phyloP scores from a whole-genome alignment of 2,329 filamentous ascomycete species.

The Botrytis galanthina region DNA sequence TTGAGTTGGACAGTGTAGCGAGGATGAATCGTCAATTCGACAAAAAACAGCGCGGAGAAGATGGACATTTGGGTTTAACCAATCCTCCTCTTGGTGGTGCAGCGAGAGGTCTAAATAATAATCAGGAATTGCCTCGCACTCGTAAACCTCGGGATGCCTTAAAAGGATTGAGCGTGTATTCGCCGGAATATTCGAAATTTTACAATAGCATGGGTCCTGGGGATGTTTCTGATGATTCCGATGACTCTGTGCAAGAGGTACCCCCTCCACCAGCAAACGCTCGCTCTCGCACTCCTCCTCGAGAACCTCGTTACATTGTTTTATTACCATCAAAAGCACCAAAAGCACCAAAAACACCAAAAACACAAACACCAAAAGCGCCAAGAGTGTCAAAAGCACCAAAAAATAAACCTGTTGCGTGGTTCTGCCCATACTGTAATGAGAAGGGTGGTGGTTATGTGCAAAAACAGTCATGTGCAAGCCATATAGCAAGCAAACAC shows the following conservation, averaged over 20 bases:
- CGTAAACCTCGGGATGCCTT: neutral
- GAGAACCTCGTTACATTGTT: neutral
- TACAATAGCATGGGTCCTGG: too few relatives aligned
- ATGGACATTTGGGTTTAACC: neutral
- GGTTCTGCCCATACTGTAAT: neutral
- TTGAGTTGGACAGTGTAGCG: accelerated
- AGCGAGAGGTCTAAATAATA: neutral
- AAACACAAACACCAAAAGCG: too few relatives aligned
- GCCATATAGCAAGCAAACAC: neutral
- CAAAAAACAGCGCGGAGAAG: neutral
- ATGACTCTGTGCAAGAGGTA: neutral
- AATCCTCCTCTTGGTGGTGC: neutral
- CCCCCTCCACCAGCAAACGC: neutral
- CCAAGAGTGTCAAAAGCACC: neutral
- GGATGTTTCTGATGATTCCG: neutral
- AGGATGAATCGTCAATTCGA: neutral
- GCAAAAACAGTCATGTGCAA: neutral
- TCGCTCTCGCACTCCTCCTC: neutral
- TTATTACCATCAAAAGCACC: too few relatives aligned
- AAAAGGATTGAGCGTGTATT: accelerated
- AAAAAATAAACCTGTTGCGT: accelerated
- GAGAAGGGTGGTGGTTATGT: neutral
- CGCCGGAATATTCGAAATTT: accelerated
- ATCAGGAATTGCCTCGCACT: neutral
- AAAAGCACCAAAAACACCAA: too few relatives aligned